These are phyloP conservation scores for Biscogniauxia mediterranea DNA, from an alignment of 2,329 filamentous ascomycete genomes.

Conservation along the genomic window DNA sequence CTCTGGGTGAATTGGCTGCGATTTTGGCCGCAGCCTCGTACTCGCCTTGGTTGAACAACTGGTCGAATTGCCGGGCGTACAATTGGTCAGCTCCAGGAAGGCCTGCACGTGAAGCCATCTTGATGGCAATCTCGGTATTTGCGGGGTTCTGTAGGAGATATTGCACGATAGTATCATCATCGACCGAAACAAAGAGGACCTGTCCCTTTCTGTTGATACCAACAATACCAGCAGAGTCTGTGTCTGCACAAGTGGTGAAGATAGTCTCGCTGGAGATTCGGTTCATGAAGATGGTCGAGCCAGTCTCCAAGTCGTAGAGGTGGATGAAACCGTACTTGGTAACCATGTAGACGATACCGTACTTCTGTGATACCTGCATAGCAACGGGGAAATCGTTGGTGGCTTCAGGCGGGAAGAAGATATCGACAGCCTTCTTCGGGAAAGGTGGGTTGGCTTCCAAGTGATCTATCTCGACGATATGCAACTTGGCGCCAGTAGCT, in stretches of 20 bases:
- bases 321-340: conserved; percentile 99
- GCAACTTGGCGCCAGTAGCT: conserved; percentile 86
- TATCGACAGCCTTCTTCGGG: conserved; percentile 93
- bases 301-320: conserved; percentile 95
- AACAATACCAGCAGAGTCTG: conserved; percentile 81
- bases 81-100: conserved; percentile 92
- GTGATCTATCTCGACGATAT: conserved; percentile 97
- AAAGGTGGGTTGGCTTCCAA: conserved; percentile 85
- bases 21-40: conserved; percentile 91
- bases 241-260: conserved; percentile 87
- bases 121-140: conserved; percentile 90
- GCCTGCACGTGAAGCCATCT: conserved; percentile 90
- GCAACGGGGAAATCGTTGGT: conserved; percentile 97
- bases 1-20: conserved; percentile 92
- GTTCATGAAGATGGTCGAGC: conserved; percentile 98
- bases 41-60: conserved; percentile 74
- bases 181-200: conserved; percentile 88
- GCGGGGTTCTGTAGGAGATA: conserved; percentile 96
- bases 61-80: conserved; percentile 90
- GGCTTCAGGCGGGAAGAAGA: conserved; percentile 95
- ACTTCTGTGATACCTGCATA: conserved; percentile 95
- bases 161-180: conserved; percentile 86
- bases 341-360: conserved; percentile 94
- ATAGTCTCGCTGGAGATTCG: conserved; percentile 99
- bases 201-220: conserved; percentile 98